Evolutionary conservation across 257 asterid genomes (phyloP), one percentile per base, ranked within the genome.

Genomic region (Eucommia ulmoides): DNA sequence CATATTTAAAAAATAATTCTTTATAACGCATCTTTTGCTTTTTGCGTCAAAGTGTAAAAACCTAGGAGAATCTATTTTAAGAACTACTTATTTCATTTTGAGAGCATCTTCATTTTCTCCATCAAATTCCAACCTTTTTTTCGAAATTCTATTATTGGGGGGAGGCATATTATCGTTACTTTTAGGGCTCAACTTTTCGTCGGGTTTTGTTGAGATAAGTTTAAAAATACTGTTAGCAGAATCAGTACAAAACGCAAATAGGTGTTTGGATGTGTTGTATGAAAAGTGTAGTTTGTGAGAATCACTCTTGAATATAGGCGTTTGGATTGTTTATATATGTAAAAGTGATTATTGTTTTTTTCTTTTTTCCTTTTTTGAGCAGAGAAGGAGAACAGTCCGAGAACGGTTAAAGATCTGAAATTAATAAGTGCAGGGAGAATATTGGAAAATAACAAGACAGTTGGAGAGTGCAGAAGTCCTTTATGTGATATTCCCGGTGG

Each of bases 391-490:
- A 77, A 78, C 23, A 80, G 93, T 29, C 93, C 91, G 1, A 65
- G 73, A 24, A 74, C 89, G 2, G 80, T 76, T 17, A 83, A 87
- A 68, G 93, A 87, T 51, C 72, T 87, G 57, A 87, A 87, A 80
- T 65, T 87, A 47, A 87, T 87, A 22, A 80, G 82, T 23, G 93
- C 75, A 0, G 97, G 94, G 56, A 76, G 93, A 73, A 73, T 87
- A 76, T 65, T 87, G 65, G 97, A 87, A 74, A 83, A 83, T 69
- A 78, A 51, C 63, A 70, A 53, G 74, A 87, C 91, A 11, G 81
- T 87, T 41, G 93, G 75, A 25, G 94, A 87, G 49, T 83, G 91
- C 53, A 65, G 70, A 71, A 83, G 82, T 69, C 87, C 89, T 2
- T 64, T 83, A 41, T 80, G 83, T 63, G 94, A 78, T 55, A 54